Evolutionary conservation across 2,329 filamentous ascomycete genomes (phyloP), one percentile per base, ranked within the genome.

Genomic region (Fusarium armeniacum): DNA sequence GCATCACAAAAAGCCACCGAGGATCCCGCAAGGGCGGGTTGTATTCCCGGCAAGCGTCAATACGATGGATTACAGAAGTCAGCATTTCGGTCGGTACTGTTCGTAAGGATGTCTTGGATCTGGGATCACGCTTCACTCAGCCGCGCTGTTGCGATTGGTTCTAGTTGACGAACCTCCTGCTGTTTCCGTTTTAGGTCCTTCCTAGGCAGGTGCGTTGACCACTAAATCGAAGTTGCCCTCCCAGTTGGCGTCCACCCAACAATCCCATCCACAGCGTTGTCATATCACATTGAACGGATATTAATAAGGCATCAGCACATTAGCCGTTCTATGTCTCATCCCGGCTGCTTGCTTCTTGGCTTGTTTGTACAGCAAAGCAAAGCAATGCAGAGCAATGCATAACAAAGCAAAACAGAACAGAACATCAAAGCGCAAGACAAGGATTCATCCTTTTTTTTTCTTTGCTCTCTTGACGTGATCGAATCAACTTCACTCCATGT

Each of bases 181-280:
- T 70, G 62, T 70, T 67, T 69, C 63, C 49, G 67, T 67, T 53
- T 62, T 58, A 69, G 67, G 49, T 43, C 62, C 43, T 62, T 36
- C 8, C 24, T 28, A 54, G 56, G 36, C n/a, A 20, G 36, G 36
- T 40, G n/a, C 36, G n/a, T 20, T n/a, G 15, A 46, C 20, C 58
- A 55, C 54, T 40, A 24, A 52, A 35, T 44, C 24, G 33, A 58
- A 45, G 24, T 18, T 40, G 12, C 44, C 49, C 41, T 40, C 36
- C n/a, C 24, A 4, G 6, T 40, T 60, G 45, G 47, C 43, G 26
- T 15, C 36, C 26, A 49, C 28, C 28, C 28, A 9, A 10, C 35
- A 24, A 28, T 30, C 45, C 22, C 18, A 44, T 44, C 41, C 24
- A 44, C 15, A 41, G 43, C 26, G 20, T 20, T 18, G 45, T 40